phyloP scores from a whole-genome alignment of 2,329 filamentous ascomycete genomes.

The Alternaria sp. region DNA sequence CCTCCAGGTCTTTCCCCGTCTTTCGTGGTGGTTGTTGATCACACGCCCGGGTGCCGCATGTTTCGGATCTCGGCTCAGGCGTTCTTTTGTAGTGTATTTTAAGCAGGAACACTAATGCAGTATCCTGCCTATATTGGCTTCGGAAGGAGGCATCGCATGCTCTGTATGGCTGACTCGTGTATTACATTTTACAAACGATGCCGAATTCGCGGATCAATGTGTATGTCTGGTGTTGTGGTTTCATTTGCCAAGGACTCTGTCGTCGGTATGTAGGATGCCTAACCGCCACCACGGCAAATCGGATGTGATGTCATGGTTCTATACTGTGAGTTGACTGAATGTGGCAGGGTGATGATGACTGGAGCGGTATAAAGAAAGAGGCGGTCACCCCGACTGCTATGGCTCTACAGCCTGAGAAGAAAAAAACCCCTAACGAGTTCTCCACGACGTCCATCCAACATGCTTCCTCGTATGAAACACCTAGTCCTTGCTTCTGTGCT shows the following conservation, averaged over 20 bases:
- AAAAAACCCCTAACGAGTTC: not conserved
- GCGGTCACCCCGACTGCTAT: not conserved
- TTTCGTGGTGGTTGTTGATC: not conserved
- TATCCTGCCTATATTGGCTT: not conserved
- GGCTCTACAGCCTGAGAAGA: not conserved
- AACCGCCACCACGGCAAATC: not conserved
- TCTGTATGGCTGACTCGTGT: not conserved
- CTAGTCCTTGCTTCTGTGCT: not conserved
- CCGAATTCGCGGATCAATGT: not conserved
- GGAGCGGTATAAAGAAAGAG: not conserved
- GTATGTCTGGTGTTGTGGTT: not conserved
- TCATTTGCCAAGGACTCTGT: not conserved
- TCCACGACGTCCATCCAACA: not conserved
- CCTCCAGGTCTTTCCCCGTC: not conserved
- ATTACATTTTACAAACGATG: not conserved
- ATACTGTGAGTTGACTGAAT: not conserved
- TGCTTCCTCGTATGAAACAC: not conserved
- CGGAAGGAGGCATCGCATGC: not conserved
- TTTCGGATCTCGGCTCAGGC: not conserved
- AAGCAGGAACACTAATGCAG: not conserved
- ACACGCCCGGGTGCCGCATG: not conserved
- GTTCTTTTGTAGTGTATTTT: not conserved
- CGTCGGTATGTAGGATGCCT: not conserved
- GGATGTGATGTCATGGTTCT: not conserved
- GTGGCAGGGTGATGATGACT: not conserved